Conservation (phyloP, 2,329 filamentous ascomycete species). For the Fusarium sp. region DNA sequence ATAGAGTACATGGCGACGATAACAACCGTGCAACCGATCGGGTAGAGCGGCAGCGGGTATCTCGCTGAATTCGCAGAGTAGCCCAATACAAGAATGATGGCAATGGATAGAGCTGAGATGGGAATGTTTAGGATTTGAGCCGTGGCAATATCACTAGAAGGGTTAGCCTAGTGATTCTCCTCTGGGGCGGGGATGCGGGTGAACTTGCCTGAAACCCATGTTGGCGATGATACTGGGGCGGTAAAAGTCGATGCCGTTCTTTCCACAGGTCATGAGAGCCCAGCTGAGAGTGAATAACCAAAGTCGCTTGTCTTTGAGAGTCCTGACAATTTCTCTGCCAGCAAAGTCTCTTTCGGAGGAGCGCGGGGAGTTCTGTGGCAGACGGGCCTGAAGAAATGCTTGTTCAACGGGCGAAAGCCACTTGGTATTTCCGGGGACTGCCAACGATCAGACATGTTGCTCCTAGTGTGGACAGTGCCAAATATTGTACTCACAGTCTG, state of each 20-base stretch:
- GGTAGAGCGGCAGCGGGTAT: constrained; percentile 4
- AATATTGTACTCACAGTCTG: constrained; percentile 15
- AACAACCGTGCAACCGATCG: background rate
- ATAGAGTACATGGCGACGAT: constrained; percentile 10
- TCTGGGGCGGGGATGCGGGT: background rate
- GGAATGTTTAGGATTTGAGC: constrained; percentile 18
- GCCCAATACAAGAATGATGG: constrained; percentile 4
- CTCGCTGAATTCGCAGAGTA: background rate
- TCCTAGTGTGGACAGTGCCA: background rate
- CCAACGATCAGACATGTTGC: background rate
- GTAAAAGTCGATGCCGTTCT: constrained; percentile 57
- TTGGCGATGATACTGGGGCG: constrained; percentile 57
- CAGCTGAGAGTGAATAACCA: constrained; percentile 62
- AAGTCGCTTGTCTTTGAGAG: constrained; percentile 55
- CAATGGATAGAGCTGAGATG: constrained; percentile 1
- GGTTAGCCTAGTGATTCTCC: background rate
- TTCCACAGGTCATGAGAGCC: constrained; percentile 59
- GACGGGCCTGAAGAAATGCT: constrained; percentile 61
- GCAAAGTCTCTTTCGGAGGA: constrained; percentile 57
- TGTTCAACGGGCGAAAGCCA: constrained; percentile 62
- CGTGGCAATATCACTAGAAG: constrained; percentile 4
- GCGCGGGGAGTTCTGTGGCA: constrained; percentile 58
- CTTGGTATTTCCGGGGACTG: constrained; percentile 57
- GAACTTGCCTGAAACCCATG: constrained; percentile 37
- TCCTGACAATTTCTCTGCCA: constrained; percentile 53